A percentile compares a stretch with the other conserved stretches of the same genome.
Evolutionary conservation across 176 grass and related monocot genomes (phyloP).

Genomic region (Sorghum bicolor): DNA sequence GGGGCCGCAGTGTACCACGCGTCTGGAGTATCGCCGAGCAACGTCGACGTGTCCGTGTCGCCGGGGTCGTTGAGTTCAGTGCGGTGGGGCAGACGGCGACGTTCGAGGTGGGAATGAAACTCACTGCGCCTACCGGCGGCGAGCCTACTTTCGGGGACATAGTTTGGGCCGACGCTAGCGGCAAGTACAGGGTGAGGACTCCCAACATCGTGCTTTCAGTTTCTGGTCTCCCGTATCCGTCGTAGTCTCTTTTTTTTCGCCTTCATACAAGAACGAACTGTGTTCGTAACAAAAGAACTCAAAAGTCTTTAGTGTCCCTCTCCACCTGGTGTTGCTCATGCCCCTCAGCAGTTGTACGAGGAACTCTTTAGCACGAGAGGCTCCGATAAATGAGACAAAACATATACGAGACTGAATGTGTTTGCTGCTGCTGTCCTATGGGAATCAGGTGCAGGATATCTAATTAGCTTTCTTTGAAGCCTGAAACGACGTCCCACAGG

Average conservation of each 20-base stretch:
- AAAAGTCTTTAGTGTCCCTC: no score
- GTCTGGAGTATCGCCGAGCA: constrained; percentile 17
- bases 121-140: constrained; percentile 13
- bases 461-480: neutral
- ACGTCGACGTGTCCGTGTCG: constrained; percentile 22
- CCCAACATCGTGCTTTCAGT: constrained; percentile 39
- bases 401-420: neutral
- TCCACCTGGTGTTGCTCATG: no score
- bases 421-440: neutral
- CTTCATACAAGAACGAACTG: no score
- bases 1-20: constrained; percentile 6
- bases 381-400: neutral
- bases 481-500: neutral
- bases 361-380: neutral
- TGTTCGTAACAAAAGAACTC: no score
- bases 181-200: constrained; percentile 33
- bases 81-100: constrained; percentile 21
- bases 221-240: neutral
- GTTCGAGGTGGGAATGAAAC: constrained; percentile 34
- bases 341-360: neutral
- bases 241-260: no score
- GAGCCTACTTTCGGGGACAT: constrained; percentile 27
- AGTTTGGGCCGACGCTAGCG: constrained; percentile 30
- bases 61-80: constrained; percentile 34
- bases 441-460: neutral